Evolutionary conservation across 2,329 filamentous ascomycete genomes (phyloP), one percentile per base, ranked within the genome.

Genomic region (Nigrospora sphaerica): DNA sequence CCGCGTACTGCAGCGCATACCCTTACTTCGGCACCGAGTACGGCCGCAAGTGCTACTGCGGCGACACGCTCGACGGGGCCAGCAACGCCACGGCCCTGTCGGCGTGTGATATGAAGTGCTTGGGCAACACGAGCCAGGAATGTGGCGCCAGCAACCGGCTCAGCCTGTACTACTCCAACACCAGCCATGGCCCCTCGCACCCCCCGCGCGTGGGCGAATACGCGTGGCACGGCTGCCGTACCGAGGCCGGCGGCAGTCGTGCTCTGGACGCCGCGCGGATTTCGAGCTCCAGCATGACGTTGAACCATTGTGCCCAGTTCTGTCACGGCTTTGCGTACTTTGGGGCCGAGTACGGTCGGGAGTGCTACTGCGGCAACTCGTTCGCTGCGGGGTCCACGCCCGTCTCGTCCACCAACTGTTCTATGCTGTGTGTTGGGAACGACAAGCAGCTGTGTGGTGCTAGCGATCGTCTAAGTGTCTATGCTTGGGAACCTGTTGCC

Each of bases 21-120:
- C 60, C 63, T 39, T 75, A 72, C 52, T 77, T 69, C 62, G 75
- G 69, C 3, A 71, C 73, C 6, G 74, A 78, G 53, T 78, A 73
- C 49, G 72, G 73, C 11, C 64, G 71, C 28, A 74, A 78, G 57
- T 77, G 73, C 68, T 48, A 63, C 64, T 59, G 41, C 32, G 16
- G 4, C 17, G 43, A 51, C 23, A 47, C 34, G 17, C 39, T 58
- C 12, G 39, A 50, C 43, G 50, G 34, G 23, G 49, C 42, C 16
- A 56, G 50, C 51, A 52, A 35, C 39, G 42, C 32, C 17, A 47
- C 43, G 28, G 17, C 36, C 14, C 47, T 42, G 9, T 28, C 43
- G 10, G 57, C 61, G 16, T 66, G 63, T 44, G 46, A 35, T 35
- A 60, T 63, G 56, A 45, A 54, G 3, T 67, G 63, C 47, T 46